Evolutionary conservation across 2,329 filamentous ascomycete genomes (phyloP).

Genomic region (Epichloe amarillans): DNA sequence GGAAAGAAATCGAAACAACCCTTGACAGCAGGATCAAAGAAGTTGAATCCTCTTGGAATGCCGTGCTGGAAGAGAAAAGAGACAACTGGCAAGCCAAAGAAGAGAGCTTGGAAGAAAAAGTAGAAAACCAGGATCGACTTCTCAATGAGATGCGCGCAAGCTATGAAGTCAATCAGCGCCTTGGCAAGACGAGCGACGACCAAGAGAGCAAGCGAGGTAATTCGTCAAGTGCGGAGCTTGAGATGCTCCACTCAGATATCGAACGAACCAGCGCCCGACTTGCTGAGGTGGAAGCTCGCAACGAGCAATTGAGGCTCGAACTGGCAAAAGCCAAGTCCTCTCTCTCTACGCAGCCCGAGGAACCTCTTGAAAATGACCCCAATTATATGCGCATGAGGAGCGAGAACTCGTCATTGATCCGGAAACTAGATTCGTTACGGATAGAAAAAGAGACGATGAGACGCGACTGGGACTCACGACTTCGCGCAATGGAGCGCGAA

Average conservation of each 20-base stretch:
- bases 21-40: constrained; percentile 76
- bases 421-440: constrained; percentile 71
- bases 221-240: constrained; percentile 78
- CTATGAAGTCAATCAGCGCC: constrained; percentile 87
- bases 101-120: constrained; percentile 78
- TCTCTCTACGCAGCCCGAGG: constrained; percentile 44
- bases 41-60: constrained; percentile 78
- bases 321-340: constrained; percentile 73
- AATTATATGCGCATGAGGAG: constrained; percentile 76
- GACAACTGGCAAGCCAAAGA: constrained; percentile 96
- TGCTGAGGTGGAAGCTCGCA: constrained; percentile 83
- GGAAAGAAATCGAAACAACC: constrained; percentile 62
- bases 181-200: constrained; percentile 59
- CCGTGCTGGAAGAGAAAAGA: constrained; percentile 82
- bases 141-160: constrained; percentile 92
- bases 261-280: constrained; percentile 79
- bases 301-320: constrained; percentile 84
- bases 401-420: constrained; percentile 83
- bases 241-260: constrained; percentile 83
- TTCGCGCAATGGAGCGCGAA: constrained; percentile 71
- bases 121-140: constrained; percentile 84
- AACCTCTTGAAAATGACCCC: constrained; percentile 74
- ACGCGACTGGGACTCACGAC: constrained; percentile 59
- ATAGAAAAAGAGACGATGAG: constrained; percentile 75
- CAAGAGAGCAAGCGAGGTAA: constrained; percentile 45